These are phyloP conservation scores for Scedosporium minutisporum DNA, from an alignment of 2,329 filamentous ascomycete species.

Conservation along the genomic window DNA sequence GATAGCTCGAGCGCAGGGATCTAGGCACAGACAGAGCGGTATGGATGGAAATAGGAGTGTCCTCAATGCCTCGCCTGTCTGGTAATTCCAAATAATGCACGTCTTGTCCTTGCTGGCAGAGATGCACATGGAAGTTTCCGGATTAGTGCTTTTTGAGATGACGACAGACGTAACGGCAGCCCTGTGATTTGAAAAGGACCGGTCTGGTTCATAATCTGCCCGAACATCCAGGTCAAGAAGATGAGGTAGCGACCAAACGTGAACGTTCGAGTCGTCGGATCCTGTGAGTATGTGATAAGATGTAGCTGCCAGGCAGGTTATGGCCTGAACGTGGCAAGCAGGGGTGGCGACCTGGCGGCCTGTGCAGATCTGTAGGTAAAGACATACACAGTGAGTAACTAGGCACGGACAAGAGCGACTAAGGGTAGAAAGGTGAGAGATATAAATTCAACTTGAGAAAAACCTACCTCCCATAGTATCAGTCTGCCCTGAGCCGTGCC, in stretches of 20 bases:
- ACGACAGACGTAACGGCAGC: constrained; percentile 58
- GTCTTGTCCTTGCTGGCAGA: constrained; percentile 81
- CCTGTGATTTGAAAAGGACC: constrained; percentile 69
- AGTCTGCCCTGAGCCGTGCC: constrained; percentile 80
- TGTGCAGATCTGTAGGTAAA: constrained; percentile 49
- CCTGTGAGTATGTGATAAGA: constrained; percentile 67
- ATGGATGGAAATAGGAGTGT: constrained; percentile 71
- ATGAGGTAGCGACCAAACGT: constrained; percentile 77
- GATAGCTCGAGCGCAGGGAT: constrained; percentile 74
- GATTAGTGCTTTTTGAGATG: constrained; percentile 55
- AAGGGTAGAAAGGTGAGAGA: too few species aligned
- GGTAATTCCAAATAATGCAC: constrained; percentile 88
- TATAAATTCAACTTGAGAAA: too few species aligned
- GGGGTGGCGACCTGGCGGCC: constrained; percentile 68
- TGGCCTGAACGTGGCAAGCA: constrained; percentile 67
- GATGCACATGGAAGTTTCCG: constrained; percentile 69
- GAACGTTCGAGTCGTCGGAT: constrained; percentile 78
- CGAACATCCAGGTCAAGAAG: constrained; percentile 54
- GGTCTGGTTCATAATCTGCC: constrained; percentile 57
- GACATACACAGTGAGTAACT: constrained; percentile 12
- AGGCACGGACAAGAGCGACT: background rate
- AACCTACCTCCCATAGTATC: constrained; percentile 80
- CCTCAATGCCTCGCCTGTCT: constrained; percentile 63
- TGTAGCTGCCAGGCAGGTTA: constrained; percentile 66
- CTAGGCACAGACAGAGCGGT: constrained; percentile 64